A percentile compares a stretch with the other conserved stretches of the same genome.
These are phyloP conservation scores for Dissoconium aciculare DNA, from an alignment of 2,329 filamentous ascomycete species.

Conservation along the genomic window DNA sequence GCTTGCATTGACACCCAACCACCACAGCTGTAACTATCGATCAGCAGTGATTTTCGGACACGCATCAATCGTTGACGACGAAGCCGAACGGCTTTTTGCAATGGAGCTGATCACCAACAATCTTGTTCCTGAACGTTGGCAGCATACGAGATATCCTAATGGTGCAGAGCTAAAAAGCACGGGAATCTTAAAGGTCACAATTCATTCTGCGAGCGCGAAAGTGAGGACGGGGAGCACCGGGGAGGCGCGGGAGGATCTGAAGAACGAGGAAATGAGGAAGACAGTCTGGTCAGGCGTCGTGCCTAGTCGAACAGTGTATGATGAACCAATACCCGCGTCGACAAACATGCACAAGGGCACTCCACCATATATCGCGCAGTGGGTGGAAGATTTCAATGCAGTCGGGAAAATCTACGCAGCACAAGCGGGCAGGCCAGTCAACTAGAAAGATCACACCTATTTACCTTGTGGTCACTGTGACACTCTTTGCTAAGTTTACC, in stretches of 20 bases:
- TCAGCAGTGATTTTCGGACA: background rate
- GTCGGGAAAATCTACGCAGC: background rate
- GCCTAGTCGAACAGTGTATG: background rate
- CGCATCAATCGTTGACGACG: background rate
- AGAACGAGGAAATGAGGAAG: background rate
- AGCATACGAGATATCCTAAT: background rate
- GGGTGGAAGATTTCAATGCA: background rate
- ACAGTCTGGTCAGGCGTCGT: background rate
- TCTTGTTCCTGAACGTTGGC: background rate
- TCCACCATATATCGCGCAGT: background rate
- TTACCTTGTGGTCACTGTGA: background rate
- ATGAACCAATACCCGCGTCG: background rate
- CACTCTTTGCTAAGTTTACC: too few species aligned
- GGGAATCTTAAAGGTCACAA: background rate
- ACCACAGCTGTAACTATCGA: constrained; percentile 1
- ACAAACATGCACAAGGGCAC: constrained; percentile 1
- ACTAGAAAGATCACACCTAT: background rate
- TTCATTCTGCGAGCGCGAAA: background rate
- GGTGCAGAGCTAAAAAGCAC: background rate
- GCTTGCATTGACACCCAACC: background rate
- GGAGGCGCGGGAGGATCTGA: background rate
- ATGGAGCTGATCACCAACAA: constrained; percentile 1
- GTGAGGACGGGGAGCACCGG: background rate
- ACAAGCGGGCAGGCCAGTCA: background rate
- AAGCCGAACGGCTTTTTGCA: background rate